Percentiles rank a stretch among this genome's conserved stretches.
These are phyloP conservation scores for Emergomyces orientalis DNA, from an alignment of 2,329 filamentous ascomycete genomes.

Conservation along the genomic window DNA sequence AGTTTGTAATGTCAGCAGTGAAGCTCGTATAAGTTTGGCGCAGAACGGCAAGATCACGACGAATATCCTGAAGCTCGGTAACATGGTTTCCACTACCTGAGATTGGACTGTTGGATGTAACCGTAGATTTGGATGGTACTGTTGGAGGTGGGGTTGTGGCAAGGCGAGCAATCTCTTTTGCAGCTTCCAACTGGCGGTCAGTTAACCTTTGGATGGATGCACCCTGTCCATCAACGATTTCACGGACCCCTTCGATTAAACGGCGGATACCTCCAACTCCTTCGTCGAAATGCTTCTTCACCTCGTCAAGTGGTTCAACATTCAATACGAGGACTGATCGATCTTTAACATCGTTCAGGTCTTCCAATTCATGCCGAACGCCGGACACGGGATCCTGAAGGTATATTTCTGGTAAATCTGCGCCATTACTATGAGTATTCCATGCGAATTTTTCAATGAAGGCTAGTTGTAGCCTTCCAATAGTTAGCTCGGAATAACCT, in stretches of 20 bases:
- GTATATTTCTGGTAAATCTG: constrained; percentile 91
- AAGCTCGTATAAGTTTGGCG: constrained; percentile 91
- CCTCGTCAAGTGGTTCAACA: constrained; percentile 84
- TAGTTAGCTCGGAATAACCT: constrained; percentile 72
- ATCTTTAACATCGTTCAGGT: constrained; percentile 87
- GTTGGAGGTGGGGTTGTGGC: constrained; percentile 42
- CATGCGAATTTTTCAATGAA: constrained; percentile 99
- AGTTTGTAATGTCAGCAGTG: constrained; percentile 75
- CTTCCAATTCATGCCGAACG: constrained; percentile 92
- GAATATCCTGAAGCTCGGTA: constrained; percentile 68
- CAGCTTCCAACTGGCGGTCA: constrained; percentile 79
- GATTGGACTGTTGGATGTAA: constrained; percentile 11
- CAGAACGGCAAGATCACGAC: constrained; percentile 80
- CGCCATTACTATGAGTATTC: constrained; percentile 92
- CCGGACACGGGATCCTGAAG: constrained; percentile 94
- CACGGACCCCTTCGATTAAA: constrained; percentile 77
- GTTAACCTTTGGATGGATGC: constrained; percentile 75
- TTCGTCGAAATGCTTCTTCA: constrained; percentile 93
- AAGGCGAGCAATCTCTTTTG: constrained; percentile 71
- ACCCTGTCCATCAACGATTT: constrained; percentile 73
- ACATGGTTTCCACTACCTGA: constrained; percentile 49
- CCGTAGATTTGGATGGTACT: constrained; percentile 19
- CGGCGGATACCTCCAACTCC: constrained; percentile 70
- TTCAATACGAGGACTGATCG: constrained; percentile 91
- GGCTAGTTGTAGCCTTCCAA: constrained; percentile 80